A percentile compares a stretch with the other conserved stretches of the same genome.
These are phyloP conservation scores for Seiridium unicorne DNA, from an alignment of 2,329 filamentous ascomycete species.

Conservation along the genomic window DNA sequence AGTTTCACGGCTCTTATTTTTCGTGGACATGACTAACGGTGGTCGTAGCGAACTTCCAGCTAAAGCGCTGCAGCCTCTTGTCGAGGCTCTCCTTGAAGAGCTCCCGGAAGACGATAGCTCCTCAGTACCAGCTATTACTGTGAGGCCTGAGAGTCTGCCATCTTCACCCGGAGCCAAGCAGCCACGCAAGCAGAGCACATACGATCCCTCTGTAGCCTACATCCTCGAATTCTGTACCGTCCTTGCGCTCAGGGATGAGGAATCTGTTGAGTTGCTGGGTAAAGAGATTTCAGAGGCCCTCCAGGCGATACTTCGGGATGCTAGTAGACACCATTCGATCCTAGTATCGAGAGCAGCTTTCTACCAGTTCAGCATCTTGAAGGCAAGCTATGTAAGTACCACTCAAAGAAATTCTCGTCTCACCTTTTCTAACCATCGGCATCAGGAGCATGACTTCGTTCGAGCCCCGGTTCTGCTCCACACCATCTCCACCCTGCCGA, in stretches of 20 bases:
- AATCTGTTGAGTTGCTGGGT: conserved; percentile 71
- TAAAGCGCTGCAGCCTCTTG: conserved; percentile 57
- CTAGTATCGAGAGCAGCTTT: conserved; percentile 80
- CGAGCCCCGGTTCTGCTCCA: conserved; percentile 90
- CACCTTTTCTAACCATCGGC: conserved; percentile 20
- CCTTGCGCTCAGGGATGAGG: conserved; percentile 71
- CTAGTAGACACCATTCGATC: conserved; percentile 76
- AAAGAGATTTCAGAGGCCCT: conserved; percentile 77
- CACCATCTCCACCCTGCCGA: conserved; percentile 82
- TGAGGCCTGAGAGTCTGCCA: conserved; percentile 80
- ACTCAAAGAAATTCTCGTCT: neutral
- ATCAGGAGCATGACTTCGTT: conserved; percentile 82
- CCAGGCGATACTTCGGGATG: conserved; percentile 79
- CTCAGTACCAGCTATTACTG: conserved; percentile 73
- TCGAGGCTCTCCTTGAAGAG: conserved; percentile 74
- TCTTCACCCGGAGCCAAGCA: conserved; percentile 57
- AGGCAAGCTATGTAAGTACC: conserved; percentile 75
- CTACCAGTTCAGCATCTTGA: conserved; percentile 80
- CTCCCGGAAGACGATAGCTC: conserved; percentile 80
- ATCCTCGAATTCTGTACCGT: conserved; percentile 89
- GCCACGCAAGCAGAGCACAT: conserved; percentile 56
- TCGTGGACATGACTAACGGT: conserved; percentile 12
- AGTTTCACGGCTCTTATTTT: conserved; percentile 28
- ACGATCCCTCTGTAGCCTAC: conserved; percentile 85
- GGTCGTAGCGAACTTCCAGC: conserved; percentile 57